Evolutionary conservation across 495 filamentous ascomycete genomes (phyloP).

Genomic region (Pyrenula aspistea): DNA sequence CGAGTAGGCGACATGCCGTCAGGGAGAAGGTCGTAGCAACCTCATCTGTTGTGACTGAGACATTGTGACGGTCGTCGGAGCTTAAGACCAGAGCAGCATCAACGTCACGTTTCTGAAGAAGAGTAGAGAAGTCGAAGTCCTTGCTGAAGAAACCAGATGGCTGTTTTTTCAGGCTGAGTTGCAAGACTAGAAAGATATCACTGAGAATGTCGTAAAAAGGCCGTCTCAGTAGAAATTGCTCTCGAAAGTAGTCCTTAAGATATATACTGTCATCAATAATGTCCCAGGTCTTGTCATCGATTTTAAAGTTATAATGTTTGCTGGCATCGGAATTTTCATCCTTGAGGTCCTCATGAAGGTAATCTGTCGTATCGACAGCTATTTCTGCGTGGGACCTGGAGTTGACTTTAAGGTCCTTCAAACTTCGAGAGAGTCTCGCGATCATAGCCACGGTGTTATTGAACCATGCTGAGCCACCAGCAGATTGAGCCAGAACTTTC

Average conservation of each 20-base stretch:
- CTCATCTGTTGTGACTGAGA: not conserved
- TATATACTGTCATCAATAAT: not conserved
- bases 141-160: not conserved
- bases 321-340: not conserved
- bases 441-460: not conserved
- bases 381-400: not conserved
- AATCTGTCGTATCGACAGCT: not conserved
- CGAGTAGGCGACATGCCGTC: not conserved
- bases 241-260: not conserved
- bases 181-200: not conserved
- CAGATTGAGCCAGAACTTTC: not conserved
- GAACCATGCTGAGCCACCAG: not conserved
- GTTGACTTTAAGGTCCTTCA: not conserved
- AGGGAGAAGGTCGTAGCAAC: not conserved
- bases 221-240: not conserved
- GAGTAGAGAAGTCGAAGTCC: not conserved
- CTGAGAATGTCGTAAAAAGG: not conserved
- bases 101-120: not conserved
- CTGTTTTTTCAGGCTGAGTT: not conserved
- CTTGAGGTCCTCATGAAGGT: not conserved
- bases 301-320: not conserved
- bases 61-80: not conserved
- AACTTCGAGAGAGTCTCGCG: not conserved
- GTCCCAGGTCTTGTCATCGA: not conserved
- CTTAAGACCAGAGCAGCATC: not conserved